Conservation (phyloP, 495 filamentous ascomycete genomes). For the Aspergillus heteromorphus region DNA sequence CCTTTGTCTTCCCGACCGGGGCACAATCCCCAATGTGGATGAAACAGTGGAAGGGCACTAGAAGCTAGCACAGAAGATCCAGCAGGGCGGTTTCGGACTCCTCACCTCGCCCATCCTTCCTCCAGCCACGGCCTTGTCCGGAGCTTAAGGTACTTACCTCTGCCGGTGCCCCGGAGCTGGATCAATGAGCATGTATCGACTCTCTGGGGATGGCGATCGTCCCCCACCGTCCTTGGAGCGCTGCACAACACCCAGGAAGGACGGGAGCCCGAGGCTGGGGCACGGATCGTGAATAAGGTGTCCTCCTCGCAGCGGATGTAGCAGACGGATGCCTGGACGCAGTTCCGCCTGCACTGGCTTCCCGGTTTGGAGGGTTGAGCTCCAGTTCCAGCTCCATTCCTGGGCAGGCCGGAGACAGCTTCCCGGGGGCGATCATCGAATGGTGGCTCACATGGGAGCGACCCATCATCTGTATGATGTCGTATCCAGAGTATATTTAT, state of each 20-base stretch:
- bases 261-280: background rate
- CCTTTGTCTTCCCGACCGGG: background rate
- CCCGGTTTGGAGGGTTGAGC: conserved; percentile 1
- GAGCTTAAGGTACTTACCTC: background rate
- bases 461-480: too few species aligned
- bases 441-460: too few species aligned
- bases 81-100: background rate
- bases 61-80: background rate
- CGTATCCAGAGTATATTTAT: too few species aligned
- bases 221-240: background rate
- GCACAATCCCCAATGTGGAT: background rate
- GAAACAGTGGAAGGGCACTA: background rate
- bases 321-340: conserved; percentile 2
- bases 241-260: background rate
- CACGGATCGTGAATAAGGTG: conserved; percentile 7
- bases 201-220: background rate
- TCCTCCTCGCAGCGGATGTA: conserved; percentile 10
- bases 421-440: conserved; percentile 2
- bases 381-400: background rate
- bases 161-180: too few species aligned
- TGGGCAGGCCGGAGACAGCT: background rate
- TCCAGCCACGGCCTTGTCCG: conserved; percentile 7
- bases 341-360: conserved; percentile 1
- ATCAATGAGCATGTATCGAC: background rate
- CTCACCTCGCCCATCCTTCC: background rate